Base-by-base conservation (phyloP, 75 land plant species). In the Picea sitchensis region DNA sequence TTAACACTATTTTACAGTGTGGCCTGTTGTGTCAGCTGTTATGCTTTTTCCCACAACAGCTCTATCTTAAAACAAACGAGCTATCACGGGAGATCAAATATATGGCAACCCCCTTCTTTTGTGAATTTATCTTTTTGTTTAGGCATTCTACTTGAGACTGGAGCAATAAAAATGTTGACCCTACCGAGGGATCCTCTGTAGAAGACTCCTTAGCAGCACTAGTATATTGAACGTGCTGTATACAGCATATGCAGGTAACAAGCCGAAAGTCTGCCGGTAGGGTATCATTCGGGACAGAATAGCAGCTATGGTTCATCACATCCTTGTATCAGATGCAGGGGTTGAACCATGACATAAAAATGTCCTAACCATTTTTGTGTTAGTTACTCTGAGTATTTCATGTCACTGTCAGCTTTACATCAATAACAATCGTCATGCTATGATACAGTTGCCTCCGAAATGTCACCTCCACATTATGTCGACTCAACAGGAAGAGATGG, bases 401-500 rank as follows among this genome's bases (percentile, higher is more conserved):
- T 67, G 17, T 71, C 26, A 30, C 41, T 44, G 54, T 47, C 73
- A 71, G 23, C 18, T 38, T 71, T 71, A 71, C 54, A 71, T 44
- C 51, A 41, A 38, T 69, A 20, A 71, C 56, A 71, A 71, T 41
- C 2, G 38, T 71, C 73, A 11, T 71, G 23, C 20, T 71, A 71
- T 69, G 73, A 69, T 69, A 69, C 73, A 69, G 17, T 36, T 69
- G 47, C 41, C n/a, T 38, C 41, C 41, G 5, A 69, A 7, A 44
- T 71, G 51, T 71, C n/a, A 71, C n/a, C 51, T 18, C 5, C 23
- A 38, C 54, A 44, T 44, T n/a, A 38, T 44, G 73, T 9, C 56
- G 12, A 9, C 54, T 41, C 51, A 71, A 71, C 73, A 71, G 73
- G 73, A 71, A 71, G 54, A 18, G 73, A 71, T 32, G 73, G 73